phyloP scores from a whole-genome alignment of 106 monocot genomes.

The Phalaenopsis aphrodite region DNA sequence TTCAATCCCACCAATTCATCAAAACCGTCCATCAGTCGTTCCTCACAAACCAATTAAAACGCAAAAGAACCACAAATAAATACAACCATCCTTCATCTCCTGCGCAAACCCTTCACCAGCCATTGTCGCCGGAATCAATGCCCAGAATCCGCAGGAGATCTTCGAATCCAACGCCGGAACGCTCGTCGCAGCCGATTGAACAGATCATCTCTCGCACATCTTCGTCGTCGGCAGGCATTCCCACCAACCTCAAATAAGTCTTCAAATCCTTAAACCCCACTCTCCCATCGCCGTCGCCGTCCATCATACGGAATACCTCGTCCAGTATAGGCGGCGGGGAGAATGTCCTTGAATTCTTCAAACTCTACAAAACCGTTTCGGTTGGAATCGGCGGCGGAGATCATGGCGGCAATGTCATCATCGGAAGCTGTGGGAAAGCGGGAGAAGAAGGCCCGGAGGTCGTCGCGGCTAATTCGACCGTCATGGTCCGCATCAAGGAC shows the following conservation, averaged over 20 bases:
- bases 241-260: constrained; percentile 40
- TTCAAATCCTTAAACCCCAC: constrained; percentile 80
- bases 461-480: constrained; percentile 71
- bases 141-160: constrained; percentile 44
- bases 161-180: constrained; percentile 36
- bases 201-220: constrained; percentile 68
- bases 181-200: constrained; percentile 33
- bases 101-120: no score
- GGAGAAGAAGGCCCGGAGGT: constrained; percentile 61
- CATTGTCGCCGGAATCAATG: constrained; percentile 4
- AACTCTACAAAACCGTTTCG: constrained; percentile 71
- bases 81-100: no score
- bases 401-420: constrained; percentile 65
- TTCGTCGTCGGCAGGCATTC: constrained; percentile 43
- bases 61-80: no score
- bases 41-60: no score
- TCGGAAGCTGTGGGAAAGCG: constrained; percentile 9
- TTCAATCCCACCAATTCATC: no score
- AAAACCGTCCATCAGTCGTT: no score
- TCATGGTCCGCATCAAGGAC: constrained; percentile 81
- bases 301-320: constrained; percentile 79
- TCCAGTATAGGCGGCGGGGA: constrained; percentile 25
- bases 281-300: constrained; percentile 77
- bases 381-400: constrained; percentile 68
- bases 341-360: constrained; percentile 72